Evolutionary conservation across 768 basidiomycete genomes (phyloP), one percentile per base, ranked within the genome.

Genomic region (Astraeus odoratus): DNA sequence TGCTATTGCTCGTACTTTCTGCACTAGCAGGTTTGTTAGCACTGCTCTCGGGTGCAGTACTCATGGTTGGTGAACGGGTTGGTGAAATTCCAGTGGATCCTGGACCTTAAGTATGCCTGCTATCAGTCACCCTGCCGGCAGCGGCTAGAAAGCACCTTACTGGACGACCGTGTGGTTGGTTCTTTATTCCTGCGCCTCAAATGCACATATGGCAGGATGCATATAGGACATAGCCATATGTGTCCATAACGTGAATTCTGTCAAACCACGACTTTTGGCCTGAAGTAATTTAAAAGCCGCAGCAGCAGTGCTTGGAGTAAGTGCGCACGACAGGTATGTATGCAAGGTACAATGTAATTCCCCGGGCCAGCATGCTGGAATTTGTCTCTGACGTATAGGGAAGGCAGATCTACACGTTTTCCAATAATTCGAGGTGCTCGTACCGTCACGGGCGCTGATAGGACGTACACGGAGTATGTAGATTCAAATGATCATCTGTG

Each of bases 21-120:
- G 33, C 37, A 35, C 42, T 43, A 43, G 40, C n/a, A 23, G 36
- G 46, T 34, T 41, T 45, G 31, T 52, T 54, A 27, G 30, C 39
- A 20, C 49, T 53, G 25, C 39, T 46, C 37, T 44, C 49, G 16
- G 49, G 36, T 31, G 42, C 31, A 39, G 47, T n/a, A 31, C 31
- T 50, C 49, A 51, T 50, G 31, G 4, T 26, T 24, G 38, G 29
- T 13, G 45, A 16, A 19, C n/a, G 25, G 42, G 30, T 34, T 25
- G 19, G 9, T 35, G 26, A 19, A 43, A 24, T 35, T 19, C 26
- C 2, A 34, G 12, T 9, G 13, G 35, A 16, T 37, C n/a, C n/a
- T n/a, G 19, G 29, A 18, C 24, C 19, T 19, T 27, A 36, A 23
- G 24, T 42, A 37, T 34, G 31, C n/a, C 19, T 27, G 43, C 23